These are phyloP conservation scores for Botrytis galanthina DNA, from an alignment of 2,329 filamentous ascomycete genomes.

Conservation along the genomic window DNA sequence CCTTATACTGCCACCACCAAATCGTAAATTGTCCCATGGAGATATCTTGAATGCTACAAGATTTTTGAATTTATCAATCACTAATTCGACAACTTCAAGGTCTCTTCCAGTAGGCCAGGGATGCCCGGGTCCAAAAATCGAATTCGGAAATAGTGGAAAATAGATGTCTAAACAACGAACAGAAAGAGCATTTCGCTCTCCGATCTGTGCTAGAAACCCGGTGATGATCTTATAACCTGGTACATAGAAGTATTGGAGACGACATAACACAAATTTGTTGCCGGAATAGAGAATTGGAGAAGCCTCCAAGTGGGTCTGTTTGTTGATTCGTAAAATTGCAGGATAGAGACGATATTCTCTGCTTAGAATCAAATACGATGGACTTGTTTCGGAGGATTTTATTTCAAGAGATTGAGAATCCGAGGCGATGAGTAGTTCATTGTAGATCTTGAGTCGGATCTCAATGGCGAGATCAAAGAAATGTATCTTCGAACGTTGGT, in stretches of 20 bases:
- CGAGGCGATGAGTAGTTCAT: neutral
- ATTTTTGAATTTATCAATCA: neutral
- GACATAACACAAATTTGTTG: neutral
- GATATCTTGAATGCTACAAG: neutral
- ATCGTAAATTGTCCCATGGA: neutral
- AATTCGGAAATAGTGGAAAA: neutral
- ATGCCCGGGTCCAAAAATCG: neutral
- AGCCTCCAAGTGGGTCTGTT: neutral
- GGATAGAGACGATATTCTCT: neutral
- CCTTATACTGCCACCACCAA: neutral
- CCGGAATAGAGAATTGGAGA: neutral
- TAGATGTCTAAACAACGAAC: neutral
- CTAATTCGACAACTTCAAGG: neutral
- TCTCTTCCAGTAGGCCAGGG: neutral
- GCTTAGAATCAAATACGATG: neutral
- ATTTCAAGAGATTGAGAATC: neutral
- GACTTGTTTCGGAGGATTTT: neutral
- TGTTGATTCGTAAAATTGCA: neutral
- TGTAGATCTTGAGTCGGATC: neutral
- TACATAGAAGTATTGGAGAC: neutral
- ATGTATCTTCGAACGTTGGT: neutral
- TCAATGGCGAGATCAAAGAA: neutral
- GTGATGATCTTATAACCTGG: neutral
- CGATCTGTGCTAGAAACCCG: neutral
- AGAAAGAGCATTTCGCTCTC: neutral